phyloP scores from a whole-genome alignment of 345 rosid genomes.

The Triadica sebifera region DNA sequence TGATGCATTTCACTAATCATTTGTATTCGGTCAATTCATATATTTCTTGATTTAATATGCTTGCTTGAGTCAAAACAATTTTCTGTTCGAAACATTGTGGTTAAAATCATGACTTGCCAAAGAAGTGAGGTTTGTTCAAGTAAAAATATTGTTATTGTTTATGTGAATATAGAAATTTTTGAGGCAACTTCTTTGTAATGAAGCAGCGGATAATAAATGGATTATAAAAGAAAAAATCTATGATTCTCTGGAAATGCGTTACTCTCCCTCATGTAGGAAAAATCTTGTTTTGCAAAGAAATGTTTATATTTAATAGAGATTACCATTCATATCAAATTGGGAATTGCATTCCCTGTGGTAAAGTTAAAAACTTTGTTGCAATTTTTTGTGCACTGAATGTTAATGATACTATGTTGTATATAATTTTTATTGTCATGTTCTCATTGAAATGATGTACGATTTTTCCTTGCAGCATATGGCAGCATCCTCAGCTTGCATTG shows the following conservation, averaged over 20 bases:
- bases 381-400: not conserved
- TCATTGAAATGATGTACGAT: not conserved
- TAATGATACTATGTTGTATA: not conserved
- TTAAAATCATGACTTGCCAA: too few relatives aligned
- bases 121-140: too few relatives aligned
- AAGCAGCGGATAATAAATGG: not conserved
- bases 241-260: not conserved
- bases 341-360: not conserved
- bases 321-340: not conserved
- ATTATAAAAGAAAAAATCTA: too few relatives aligned
- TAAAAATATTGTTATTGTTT: too few relatives aligned
- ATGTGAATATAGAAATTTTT: not conserved
- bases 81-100: too few relatives aligned
- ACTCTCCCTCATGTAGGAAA: not conserved
- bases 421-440: not conserved
- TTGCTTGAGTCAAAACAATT: not conserved
- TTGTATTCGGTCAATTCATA: not conserved
- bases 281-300: not conserved
- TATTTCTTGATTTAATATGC: not conserved
- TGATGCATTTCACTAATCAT: too few relatives aligned
- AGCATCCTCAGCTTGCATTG: constrained; percentile 68
- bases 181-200: not conserved
- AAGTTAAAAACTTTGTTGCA: not conserved
- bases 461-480: constrained; percentile 51
- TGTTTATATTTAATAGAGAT: not conserved